A percentile compares a stretch with the other conserved stretches of the same genome.
Conservation (phyloP, 805 yeast species). For the Debaryomyces castellii region DNA sequence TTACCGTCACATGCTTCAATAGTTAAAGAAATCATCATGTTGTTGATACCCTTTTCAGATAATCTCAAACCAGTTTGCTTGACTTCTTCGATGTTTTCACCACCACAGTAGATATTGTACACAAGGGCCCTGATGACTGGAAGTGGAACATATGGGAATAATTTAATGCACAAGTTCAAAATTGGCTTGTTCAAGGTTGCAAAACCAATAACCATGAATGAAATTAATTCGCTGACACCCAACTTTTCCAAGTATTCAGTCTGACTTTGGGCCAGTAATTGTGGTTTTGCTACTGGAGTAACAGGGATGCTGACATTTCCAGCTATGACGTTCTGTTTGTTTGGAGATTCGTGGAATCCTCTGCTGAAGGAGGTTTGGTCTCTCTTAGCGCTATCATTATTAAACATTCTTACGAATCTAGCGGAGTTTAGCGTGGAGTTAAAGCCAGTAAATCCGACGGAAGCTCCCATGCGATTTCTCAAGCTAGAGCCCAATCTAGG, state of each 20-base stretch:
- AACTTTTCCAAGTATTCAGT: slow-evolving; percentile 51
- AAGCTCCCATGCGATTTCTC: neutral
- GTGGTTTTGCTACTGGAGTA: slow-evolving; percentile 52
- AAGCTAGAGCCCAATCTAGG: neutral
- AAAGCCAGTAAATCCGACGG: neutral
- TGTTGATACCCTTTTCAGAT: slow-evolving; percentile 73
- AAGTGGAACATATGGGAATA: slow-evolving; percentile 76
- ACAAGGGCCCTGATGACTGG: slow-evolving; percentile 68
- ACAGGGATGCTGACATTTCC: slow-evolving; percentile 16
- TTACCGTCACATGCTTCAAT: slow-evolving; percentile 90
- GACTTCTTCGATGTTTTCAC: slow-evolving; percentile 73
- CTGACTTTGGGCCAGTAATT: slow-evolving; percentile 26
- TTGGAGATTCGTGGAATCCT: slow-evolving; percentile 21
- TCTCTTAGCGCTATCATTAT: neutral
- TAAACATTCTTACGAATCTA: neutral
- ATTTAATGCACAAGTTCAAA: slow-evolving; percentile 57
- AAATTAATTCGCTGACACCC: slow-evolving; percentile 54
- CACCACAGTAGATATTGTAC: slow-evolving; percentile 87
- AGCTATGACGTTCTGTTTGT: slow-evolving; percentile 17
- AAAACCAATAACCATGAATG: slow-evolving; percentile 66
- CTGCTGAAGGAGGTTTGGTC: neutral
- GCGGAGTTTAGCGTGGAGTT: neutral
- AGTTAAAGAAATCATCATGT: slow-evolving; percentile 93
- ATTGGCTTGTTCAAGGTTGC: slow-evolving; percentile 66
- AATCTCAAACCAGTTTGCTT: slow-evolving; percentile 66